Evolutionary conservation across 75 land plant genomes (phyloP).

Genomic region (Pinus albicaulis): DNA sequence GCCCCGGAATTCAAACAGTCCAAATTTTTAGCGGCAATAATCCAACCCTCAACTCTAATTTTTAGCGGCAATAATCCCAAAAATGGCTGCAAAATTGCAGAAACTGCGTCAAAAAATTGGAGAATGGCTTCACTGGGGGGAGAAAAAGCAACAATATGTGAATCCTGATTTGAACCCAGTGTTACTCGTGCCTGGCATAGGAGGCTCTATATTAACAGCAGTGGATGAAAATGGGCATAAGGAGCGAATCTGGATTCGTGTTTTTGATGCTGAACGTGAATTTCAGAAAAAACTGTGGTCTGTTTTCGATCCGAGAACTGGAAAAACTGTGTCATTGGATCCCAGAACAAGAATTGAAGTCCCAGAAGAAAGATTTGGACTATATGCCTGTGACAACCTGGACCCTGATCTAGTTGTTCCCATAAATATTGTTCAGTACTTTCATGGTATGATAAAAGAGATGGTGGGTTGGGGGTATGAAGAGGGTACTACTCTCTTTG

Average conservation of each 20-base stretch:
- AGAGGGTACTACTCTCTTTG: slow-evolving; percentile 93
- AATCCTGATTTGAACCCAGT: slow-evolving; percentile 84
- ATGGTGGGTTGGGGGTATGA: slow-evolving; percentile 91
- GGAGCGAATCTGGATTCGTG: slow-evolving; percentile 95
- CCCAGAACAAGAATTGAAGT: slow-evolving; percentile 66
- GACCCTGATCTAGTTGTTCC: slow-evolving; percentile 57
- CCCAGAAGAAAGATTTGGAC: slow-evolving; percentile 89
- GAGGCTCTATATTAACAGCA: slow-evolving; percentile 84
- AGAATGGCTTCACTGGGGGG: slow-evolving; percentile 38
- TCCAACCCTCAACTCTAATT: too few species aligned
- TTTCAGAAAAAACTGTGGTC: slow-evolving; percentile 85
- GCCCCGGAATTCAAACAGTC: too few species aligned
- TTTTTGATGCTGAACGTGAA: slow-evolving; percentile 81
- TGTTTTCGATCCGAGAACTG: slow-evolving; percentile 74
- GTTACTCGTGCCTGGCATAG: slow-evolving; percentile 90
- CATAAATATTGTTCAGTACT: slow-evolving; percentile 58
- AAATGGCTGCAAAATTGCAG: slow-evolving; percentile 46
- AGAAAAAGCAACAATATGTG: slow-evolving; percentile 39
- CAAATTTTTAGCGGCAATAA: too few species aligned
- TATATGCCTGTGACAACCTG: slow-evolving; percentile 87
- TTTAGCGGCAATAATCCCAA: too few species aligned
- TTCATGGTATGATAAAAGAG: slow-evolving; percentile 89
- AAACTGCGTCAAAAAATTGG: slow-evolving; percentile 60
- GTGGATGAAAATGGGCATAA: slow-evolving; percentile 59
- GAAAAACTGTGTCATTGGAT: slow-evolving; percentile 77